These are phyloP conservation scores for Beauveria asiatica DNA, from an alignment of 2,329 filamentous ascomycete genomes.

Conservation along the genomic window DNA sequence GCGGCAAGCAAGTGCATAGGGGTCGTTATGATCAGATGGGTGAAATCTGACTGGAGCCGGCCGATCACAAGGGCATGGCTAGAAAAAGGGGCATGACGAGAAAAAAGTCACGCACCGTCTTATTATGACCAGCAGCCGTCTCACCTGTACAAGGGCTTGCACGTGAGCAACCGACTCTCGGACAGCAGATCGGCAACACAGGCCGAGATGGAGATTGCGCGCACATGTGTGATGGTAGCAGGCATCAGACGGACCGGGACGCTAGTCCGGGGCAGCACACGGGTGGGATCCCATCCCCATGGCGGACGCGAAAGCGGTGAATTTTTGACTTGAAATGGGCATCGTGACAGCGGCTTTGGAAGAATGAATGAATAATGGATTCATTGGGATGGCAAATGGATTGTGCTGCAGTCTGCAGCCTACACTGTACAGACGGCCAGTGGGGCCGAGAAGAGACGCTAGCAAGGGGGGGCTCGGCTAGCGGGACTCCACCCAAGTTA, in stretches of 20 bases:
- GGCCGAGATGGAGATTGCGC: neutral
- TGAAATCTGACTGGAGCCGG: no score
- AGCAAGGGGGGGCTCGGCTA: neutral
- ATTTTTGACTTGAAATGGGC: no score
- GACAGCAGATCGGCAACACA: neutral
- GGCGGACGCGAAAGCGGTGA: no score
- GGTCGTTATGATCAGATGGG: no score
- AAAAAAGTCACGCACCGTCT: no score
- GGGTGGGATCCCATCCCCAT: neutral
- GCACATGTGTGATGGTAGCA: neutral
- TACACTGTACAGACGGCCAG: neutral
- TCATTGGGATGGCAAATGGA: no score
- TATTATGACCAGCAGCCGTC: neutral
- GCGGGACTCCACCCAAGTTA: neutral
- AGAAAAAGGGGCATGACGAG: no score
- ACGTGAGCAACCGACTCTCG: neutral
- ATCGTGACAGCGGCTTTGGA: no score
- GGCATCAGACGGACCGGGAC: neutral
- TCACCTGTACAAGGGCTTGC: neutral
- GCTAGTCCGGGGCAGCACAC: slow-evolving; percentile 6
- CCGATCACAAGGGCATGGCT: no score
- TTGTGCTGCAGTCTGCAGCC: neutral
- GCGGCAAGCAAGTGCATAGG: no score
- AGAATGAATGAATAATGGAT: no score
- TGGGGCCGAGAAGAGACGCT: neutral